Conservation (phyloP, 345 rosid species). For the Corymbia maculata region DNA sequence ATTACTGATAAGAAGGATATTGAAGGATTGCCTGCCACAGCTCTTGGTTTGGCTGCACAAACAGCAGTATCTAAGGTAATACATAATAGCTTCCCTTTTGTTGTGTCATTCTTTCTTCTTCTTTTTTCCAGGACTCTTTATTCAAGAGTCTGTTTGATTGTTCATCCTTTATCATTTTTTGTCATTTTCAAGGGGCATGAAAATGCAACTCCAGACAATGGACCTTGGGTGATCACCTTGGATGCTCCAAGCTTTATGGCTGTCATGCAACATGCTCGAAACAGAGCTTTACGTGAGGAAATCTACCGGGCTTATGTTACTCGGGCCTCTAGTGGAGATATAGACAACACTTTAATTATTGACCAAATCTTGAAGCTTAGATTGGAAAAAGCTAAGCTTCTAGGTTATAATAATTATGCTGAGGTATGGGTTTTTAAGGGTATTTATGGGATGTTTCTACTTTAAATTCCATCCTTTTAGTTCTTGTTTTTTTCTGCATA, state of each 20-base stretch:
- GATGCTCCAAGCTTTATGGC: conserved; percentile 75
- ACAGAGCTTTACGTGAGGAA: conserved; percentile 81
- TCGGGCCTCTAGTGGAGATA: conserved; percentile 77
- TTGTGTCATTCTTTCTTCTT: not conserved
- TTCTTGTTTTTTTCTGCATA: not conserved
- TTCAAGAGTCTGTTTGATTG: not conserved
- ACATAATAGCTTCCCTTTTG: not conserved
- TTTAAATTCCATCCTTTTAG: not conserved
- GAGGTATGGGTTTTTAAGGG: conserved; percentile 37
- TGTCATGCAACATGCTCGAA: conserved; percentile 81
- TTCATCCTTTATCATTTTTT: not conserved
- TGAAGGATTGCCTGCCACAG: conserved; percentile 88
- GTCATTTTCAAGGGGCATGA: conserved; percentile 48
- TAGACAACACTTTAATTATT: conserved; percentile 64
- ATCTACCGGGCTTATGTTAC: conserved; percentile 54
- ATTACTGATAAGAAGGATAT: conserved; percentile 72
- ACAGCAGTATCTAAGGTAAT: conserved; percentile 79
- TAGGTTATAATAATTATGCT: conserved; percentile 71
- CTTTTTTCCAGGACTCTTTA: not conserved
- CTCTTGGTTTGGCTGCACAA: conserved; percentile 88
- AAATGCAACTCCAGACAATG: conserved; percentile 73
- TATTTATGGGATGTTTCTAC: not conserved
- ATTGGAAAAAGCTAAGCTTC: conserved; percentile 73
- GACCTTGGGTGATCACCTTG: conserved; percentile 85
- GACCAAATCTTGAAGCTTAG: conserved; percentile 72